Evolutionary conservation across 768 basidiomycete species (phyloP), one percentile per base, ranked within the genome.

Genomic region (Clavaria fumosa): DNA sequence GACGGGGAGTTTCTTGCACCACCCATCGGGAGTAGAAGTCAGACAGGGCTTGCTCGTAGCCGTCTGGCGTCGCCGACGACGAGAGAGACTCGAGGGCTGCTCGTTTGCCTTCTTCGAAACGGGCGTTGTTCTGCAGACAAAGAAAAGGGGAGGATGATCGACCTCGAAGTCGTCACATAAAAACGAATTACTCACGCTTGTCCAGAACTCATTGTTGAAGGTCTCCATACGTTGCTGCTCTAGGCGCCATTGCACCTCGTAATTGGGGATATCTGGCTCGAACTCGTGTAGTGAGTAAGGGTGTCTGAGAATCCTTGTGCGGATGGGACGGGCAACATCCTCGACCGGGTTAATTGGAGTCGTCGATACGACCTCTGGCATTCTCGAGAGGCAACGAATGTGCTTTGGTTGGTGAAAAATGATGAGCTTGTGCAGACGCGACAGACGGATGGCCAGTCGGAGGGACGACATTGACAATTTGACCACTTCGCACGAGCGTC

Each of bases 251-350:
- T 78, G 81, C 34, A 84, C 64, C 38, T 80, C 75, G 5, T 68
- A 53, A 22, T 68, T 59, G 31, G 32, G 61, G 61, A 26, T 34
- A 52, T 43, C 46, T 46, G 52, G 50, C 26, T 48, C 52, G 55
- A 88, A 88, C 53, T 88, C 84, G 40, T 61, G 53, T 40, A 85
- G 70, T 10, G 84, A 85, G 58, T 86, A 88, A 3, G 83, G 84
- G 52, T 85, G 81, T n/a, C n/a, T n/a, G n/a, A n/a, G n/a, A n/a
- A n/a, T n/a, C n/a, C n/a, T n/a, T n/a, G n/a, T n/a, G n/a, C n/a
- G n/a, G n/a, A n/a, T n/a, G n/a, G n/a, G n/a, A n/a, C n/a, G n/a
- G n/a, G n/a, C n/a, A n/a, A n/a, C n/a, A n/a, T n/a, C n/a, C n/a
- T n/a, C n/a, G n/a, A n/a, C n/a, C n/a, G n/a, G n/a, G n/a, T n/a